Evolutionary conservation across 495 filamentous ascomycete species (phyloP).

Genomic region (Aspergillus nanangensis): DNA sequence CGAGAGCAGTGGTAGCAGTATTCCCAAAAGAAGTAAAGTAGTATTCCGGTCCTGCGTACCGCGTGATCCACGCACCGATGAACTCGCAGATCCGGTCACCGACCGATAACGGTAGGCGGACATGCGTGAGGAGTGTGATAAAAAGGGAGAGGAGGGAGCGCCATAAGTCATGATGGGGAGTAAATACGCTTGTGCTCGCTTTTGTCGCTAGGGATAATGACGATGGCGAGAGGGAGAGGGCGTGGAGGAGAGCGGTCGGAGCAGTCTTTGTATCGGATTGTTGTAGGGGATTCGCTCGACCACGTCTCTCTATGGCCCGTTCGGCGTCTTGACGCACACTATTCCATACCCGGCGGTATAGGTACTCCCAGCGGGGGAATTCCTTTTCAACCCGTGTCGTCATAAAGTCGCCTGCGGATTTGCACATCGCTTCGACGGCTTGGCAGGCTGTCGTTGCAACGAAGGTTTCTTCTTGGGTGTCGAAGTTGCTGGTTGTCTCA

Average conservation of each 20-base stretch:
- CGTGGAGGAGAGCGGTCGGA: neutral
- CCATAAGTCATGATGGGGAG: slow-evolving; percentile 35
- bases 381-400: slow-evolving; percentile 61
- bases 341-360: slow-evolving; percentile 38
- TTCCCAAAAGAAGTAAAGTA: slow-evolving; percentile 16
- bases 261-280: slow-evolving; percentile 3
- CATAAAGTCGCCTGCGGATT: slow-evolving; percentile 76
- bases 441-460: slow-evolving; percentile 67
- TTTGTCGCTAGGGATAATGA: slow-evolving; percentile 15
- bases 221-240: slow-evolving; percentile 1
- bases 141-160: slow-evolving; percentile 35
- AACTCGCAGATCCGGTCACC: slow-evolving; percentile 39
- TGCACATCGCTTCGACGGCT: slow-evolving; percentile 54
- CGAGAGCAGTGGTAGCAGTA: neutral
- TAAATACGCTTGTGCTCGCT: slow-evolving; percentile 29
- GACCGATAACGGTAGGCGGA: slow-evolving; percentile 30
- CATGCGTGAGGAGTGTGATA: slow-evolving; percentile 32
- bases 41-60: slow-evolving; percentile 33
- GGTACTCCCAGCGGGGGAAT: slow-evolving; percentile 54
- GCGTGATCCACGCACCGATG: slow-evolving; percentile 33
- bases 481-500: slow-evolving; percentile 15
- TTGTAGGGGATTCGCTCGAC: slow-evolving; percentile 4
- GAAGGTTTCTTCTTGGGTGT: slow-evolving; percentile 63
- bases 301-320: slow-evolving; percentile 27
- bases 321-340: slow-evolving; percentile 35